Conservation (phyloP, 2,329 filamentous ascomycete species). For the Colletotrichum sublineola region DNA sequence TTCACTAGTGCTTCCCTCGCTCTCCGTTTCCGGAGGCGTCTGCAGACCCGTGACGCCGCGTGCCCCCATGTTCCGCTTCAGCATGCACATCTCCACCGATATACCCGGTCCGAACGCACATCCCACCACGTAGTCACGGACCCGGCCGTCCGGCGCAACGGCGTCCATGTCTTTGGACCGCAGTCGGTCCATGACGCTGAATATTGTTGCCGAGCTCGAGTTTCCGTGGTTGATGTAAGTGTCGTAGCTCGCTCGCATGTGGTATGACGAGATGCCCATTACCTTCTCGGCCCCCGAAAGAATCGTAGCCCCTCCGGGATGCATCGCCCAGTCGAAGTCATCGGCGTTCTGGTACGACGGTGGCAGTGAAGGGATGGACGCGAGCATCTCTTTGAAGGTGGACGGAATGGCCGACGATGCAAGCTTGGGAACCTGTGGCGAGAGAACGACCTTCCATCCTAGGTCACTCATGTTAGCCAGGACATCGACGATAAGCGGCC, state of each 20-base stretch:
- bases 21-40: constrained; percentile 68
- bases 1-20: constrained; percentile 60
- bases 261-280: constrained; percentile 70
- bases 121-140: constrained; percentile 71
- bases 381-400: constrained; percentile 67
- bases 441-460: constrained; percentile 77
- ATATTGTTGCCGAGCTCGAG: constrained; percentile 76
- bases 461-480: constrained; percentile 42
- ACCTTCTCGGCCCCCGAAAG: constrained; percentile 72
- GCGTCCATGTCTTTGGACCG: constrained; percentile 72
- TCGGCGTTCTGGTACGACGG: constrained; percentile 58
- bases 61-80: constrained; percentile 62
- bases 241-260: constrained; percentile 78
- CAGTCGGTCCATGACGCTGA: constrained; percentile 74
- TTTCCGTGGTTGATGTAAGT: constrained; percentile 78
- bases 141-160: constrained; percentile 62
- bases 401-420: constrained; percentile 64
- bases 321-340: constrained; percentile 81
- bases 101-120: constrained; percentile 80
- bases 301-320: constrained; percentile 77
- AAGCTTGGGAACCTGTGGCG: constrained; percentile 71
- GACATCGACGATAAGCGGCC: not conserved
- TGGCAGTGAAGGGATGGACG: constrained; percentile 61
- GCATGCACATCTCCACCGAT: constrained; percentile 75
- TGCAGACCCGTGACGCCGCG: constrained; percentile 55